These are phyloP conservation scores for Fusarium drepaniforme DNA, from an alignment of 2,329 filamentous ascomycete genomes.

Conservation along the genomic window DNA sequence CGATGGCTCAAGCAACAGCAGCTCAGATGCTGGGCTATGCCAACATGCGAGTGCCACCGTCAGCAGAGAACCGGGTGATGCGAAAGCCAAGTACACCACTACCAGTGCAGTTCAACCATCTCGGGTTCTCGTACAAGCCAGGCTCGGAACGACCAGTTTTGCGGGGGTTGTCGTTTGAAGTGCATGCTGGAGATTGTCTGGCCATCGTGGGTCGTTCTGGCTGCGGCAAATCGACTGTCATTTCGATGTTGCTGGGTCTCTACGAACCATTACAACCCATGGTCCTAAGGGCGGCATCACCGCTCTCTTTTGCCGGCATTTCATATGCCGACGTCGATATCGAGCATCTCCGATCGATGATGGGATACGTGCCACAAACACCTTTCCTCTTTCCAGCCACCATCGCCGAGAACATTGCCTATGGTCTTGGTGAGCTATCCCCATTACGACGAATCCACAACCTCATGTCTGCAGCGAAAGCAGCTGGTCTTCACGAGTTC, in stretches of 20 bases:
- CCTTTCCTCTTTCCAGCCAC: constrained; percentile 83
- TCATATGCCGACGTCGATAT: constrained; percentile 72
- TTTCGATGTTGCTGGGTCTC: constrained; percentile 79
- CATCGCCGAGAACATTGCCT: constrained; percentile 84
- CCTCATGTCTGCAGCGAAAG: constrained; percentile 64
- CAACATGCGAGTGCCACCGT: constrained; percentile 64
- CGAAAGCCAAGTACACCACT: constrained; percentile 44
- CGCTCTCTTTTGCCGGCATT: constrained; percentile 69
- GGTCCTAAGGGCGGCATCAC: constrained; percentile 21
- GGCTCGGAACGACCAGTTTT: constrained; percentile 67
- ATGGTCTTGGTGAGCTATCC: constrained; percentile 74
- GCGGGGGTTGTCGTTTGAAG: constrained; percentile 71
- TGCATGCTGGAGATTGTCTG: constrained; percentile 73
- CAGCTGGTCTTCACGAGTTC: constrained; percentile 81
- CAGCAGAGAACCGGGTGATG: constrained; percentile 68
- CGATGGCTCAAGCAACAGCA: constrained; percentile 78
- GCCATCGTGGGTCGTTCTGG: constrained; percentile 89
- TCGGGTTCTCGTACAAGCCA: constrained; percentile 80
- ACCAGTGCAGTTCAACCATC: constrained; percentile 62
- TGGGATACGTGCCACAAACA: constrained; percentile 77
- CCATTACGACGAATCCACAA: constrained; percentile 59
- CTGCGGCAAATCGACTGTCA: constrained; percentile 90
- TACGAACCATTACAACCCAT: constrained; percentile 60
- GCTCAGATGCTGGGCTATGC: constrained; percentile 78
- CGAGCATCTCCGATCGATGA: constrained; percentile 67